Evolutionary conservation across 495 filamentous ascomycete genomes (phyloP).

Genomic region (Podospora pseudopauciseta): DNA sequence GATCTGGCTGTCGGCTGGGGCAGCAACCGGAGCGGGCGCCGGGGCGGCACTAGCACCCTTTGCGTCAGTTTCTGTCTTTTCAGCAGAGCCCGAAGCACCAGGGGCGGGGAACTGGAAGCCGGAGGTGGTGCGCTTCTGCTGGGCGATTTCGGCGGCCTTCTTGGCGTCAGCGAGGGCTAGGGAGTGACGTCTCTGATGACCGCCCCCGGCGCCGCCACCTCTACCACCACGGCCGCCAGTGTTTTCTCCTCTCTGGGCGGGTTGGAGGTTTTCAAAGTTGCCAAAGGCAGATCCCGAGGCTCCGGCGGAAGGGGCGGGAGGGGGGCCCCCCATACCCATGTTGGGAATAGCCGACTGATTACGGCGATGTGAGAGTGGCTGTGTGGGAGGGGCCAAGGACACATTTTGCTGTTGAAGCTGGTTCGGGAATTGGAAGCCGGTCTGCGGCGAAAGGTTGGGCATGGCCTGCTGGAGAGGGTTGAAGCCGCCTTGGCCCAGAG

Average conservation of each 20-base stretch:
- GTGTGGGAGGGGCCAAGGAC: slow-evolving; percentile 70
- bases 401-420: slow-evolving; percentile 68
- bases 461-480: slow-evolving; percentile 62
- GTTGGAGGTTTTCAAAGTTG: slow-evolving; percentile 64
- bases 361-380: slow-evolving; percentile 85
- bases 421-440: slow-evolving; percentile 87
- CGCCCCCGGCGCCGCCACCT: slow-evolving; percentile 60
- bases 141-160: slow-evolving; percentile 93
- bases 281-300: slow-evolving; percentile 78
- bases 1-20: slow-evolving; percentile 44
- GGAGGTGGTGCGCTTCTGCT: slow-evolving; percentile 91
- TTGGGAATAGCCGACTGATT: slow-evolving; percentile 97
- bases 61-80: slow-evolving; percentile 55
- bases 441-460: slow-evolving; percentile 76
- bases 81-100: slow-evolving; percentile 51
- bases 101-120: slow-evolving; percentile 93
- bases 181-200: slow-evolving; percentile 92
- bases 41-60: slow-evolving; percentile 40
- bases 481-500: slow-evolving; percentile 65
- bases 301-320: slow-evolving; percentile 94
- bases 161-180: slow-evolving; percentile 93
- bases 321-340: slow-evolving; percentile 80
- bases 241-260: slow-evolving; percentile 64
- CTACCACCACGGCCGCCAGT: slow-evolving; percentile 68
- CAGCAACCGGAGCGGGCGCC: slow-evolving; percentile 39